phyloP scores from a whole-genome alignment of 306 rosid species.

The Acacia acuminata region DNA sequence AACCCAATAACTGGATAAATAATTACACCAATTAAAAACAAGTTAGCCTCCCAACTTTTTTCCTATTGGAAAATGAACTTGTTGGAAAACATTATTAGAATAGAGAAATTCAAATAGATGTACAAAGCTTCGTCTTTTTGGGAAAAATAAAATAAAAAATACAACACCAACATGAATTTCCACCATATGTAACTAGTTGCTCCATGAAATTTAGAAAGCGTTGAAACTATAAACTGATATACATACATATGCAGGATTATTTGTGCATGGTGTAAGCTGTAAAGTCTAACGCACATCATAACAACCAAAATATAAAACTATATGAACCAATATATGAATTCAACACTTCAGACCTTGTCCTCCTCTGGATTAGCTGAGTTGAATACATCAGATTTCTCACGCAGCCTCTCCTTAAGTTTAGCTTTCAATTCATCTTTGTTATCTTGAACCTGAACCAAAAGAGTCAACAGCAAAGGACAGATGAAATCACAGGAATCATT shows the following conservation, averaged over 20 bases:
- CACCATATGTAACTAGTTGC: neutral
- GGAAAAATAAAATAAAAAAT: neutral
- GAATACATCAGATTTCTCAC: conserved; percentile 85
- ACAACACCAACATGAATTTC: neutral
- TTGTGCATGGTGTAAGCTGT: neutral
- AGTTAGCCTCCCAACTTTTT: neutral
- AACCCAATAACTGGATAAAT: neutral
- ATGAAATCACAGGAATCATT: conserved; percentile 3
- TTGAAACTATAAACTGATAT: neutral
- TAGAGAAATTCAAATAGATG: neutral
- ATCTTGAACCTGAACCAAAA: conserved; percentile 55
- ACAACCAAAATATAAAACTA: conserved; percentile 4
- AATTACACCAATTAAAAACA: neutral
- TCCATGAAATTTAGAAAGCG: neutral
- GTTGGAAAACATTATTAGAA: neutral
- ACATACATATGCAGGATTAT: neutral
- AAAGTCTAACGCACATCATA: conserved; percentile 5
- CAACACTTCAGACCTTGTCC: conserved; percentile 65
- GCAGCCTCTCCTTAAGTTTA: conserved; percentile 76
- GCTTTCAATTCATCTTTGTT: conserved; percentile 82
- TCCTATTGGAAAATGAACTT: neutral
- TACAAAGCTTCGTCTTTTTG: neutral
- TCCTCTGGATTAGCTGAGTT: conserved; percentile 60
- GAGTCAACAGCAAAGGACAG: conserved; percentile 3
- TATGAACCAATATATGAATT: neutral